Base-by-base conservation (phyloP, 192 early-diverging fungal genomes). In the Coemansia sp. region DNA sequence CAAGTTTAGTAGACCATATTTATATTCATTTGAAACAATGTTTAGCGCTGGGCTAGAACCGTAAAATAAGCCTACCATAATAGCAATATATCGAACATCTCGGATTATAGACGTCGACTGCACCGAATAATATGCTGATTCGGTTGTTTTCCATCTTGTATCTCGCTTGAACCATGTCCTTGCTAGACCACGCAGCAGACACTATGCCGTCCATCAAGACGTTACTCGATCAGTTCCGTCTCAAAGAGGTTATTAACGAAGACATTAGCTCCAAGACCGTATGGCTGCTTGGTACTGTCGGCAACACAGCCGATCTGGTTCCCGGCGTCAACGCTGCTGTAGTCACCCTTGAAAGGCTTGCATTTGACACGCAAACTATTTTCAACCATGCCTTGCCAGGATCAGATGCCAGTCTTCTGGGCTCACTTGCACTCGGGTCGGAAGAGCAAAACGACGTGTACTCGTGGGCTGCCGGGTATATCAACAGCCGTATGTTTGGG, bases 371-470 rank as follows among this genome's bases (percentile, higher is more conserved):
- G 2, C 67, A 18, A 19, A 23, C n/a, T 18, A 38, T 14, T 10
- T 14, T 2, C 24, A 27, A 27, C 20, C 19, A 23, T 23, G 20
- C 3, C 23, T 45, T 45, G 14, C 41, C 13, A 16, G 16, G 41
- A 45, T 45, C 20, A 3, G 54, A 38, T 1, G 18, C 37, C 2
- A 49, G 35, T n/a, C 55, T 27, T 13, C 23, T 49, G n/a, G 37
- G 18, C 13, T 48, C 23, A 3, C 16, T 65, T 1, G 1, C 38
- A 12, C 60, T 88, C 7, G 37, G 61, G 1, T 57, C 82, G 19
- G 72, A 59, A 1, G 86, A 85, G 12, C 71, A 75, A 18, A 91
- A 91, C 59, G 88, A 89, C 47, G 85, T 91, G 18, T 91, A 91
- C 54, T 75, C 82, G 23, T 88, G 87, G 87, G 82, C 80, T 32